A percentile compares a stretch with the other conserved stretches of the same genome.
Conservation (phyloP, 805 yeast species). For the Lipomyces yamanashiensis region DNA sequence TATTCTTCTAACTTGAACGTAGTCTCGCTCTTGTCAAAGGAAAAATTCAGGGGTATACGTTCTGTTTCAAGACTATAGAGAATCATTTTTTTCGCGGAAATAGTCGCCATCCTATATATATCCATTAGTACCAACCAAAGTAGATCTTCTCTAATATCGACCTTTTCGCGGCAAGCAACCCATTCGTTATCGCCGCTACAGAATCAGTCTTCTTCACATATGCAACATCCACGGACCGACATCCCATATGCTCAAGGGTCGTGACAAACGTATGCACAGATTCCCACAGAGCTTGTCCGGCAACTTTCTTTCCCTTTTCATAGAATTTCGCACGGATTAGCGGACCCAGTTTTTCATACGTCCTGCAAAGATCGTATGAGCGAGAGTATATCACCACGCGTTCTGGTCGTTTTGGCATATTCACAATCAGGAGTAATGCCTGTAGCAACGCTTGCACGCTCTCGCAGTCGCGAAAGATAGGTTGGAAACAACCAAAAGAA, state of each 20-base stretch:
- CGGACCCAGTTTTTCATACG: conserved; percentile 9
- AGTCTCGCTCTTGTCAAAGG: neutral
- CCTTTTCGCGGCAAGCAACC: conserved; percentile 16
- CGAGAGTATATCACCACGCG: conserved; percentile 19
- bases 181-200: neutral
- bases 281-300: conserved; percentile 1
- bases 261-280: neutral
- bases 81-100: conserved; percentile 20
- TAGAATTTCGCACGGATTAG: conserved; percentile 1
- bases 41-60: neutral
- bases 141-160: neutral
- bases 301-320: conserved; percentile 2
- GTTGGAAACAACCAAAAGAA: conserved; percentile 15
- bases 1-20: neutral
- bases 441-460: conserved; percentile 6
- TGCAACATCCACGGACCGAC: conserved; percentile 6
- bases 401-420: conserved; percentile 5
- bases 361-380: conserved; percentile 1
- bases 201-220: conserved; percentile 6
- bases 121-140: neutral
- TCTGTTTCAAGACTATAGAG: conserved; percentile 14
- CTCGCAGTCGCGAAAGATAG: neutral
- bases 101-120: conserved; percentile 19
- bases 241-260: neutral
- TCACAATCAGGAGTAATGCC: conserved; percentile 9